A percentile compares a stretch with the other conserved stretches of the same genome.
phyloP scores from a whole-genome alignment of 2,329 filamentous ascomycete species.

The Leptographium flavum region DNA sequence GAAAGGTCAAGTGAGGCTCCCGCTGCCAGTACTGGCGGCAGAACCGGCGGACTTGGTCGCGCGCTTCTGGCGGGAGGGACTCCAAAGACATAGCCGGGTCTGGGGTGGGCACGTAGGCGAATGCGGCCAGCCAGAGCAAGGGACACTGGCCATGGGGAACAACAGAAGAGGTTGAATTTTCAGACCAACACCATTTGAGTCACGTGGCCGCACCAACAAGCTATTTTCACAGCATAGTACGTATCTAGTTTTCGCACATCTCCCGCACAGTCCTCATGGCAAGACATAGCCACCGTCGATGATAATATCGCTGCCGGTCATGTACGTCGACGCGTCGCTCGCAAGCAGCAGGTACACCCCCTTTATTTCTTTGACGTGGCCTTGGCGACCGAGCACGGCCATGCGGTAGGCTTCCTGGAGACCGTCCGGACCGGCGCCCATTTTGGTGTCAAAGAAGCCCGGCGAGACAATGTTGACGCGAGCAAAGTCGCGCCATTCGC shows the following conservation, averaged over 20 bases:
- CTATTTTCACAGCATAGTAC: too few relatives aligned
- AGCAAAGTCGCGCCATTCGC: slow-evolving; percentile 65
- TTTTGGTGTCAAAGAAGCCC: slow-evolving; percentile 61
- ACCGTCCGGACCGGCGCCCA: slow-evolving; percentile 46
- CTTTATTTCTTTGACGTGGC: slow-evolving; percentile 59
- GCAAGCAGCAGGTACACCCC: slow-evolving; percentile 77
- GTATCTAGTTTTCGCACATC: too few relatives aligned
- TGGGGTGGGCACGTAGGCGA: too few relatives aligned
- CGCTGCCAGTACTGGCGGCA: slow-evolving; percentile 70
- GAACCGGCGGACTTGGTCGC: slow-evolving; percentile 22
- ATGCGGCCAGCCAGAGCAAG: too few relatives aligned
- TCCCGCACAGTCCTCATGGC: too few relatives aligned
- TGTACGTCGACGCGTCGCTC: slow-evolving; percentile 70
- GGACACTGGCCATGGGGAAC: too few relatives aligned
- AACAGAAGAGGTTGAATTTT: too few relatives aligned
- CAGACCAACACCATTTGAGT: too few relatives aligned
- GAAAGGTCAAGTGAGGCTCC: slow-evolving; percentile 47
- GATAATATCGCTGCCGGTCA: slow-evolving; percentile 58
- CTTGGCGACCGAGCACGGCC: slow-evolving; percentile 70
- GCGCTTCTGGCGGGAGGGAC: not conserved
- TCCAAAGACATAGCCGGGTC: not conserved
- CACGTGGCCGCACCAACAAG: too few relatives aligned
- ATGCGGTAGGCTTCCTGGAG: slow-evolving; percentile 62
- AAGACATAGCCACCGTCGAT: slow-evolving; percentile 64
- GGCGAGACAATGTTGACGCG: slow-evolving; percentile 58